Base-by-base conservation (phyloP, 2,329 filamentous ascomycete species). In the Helicocarpus griseus region DNA sequence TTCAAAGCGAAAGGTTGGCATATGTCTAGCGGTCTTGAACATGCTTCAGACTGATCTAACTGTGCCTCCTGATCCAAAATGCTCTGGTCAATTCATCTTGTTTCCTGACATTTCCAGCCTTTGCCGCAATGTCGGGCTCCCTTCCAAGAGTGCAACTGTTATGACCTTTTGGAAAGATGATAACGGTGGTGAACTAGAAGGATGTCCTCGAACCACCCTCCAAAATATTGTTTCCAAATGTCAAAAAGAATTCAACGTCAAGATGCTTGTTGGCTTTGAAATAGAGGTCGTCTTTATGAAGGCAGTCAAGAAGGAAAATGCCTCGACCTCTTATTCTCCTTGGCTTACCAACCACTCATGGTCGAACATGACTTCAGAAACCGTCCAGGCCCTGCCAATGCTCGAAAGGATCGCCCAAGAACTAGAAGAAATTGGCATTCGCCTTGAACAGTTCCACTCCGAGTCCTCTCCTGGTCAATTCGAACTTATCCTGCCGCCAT, bases 391-490 rank as follows among this genome's bases (percentile, higher is more conserved):
- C 29, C 66, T 79, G 0, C 72, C 77, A 1, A 74, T 87, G 14
- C 69, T 89, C 2, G 80, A 83, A 36, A 80, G 86, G 46, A 85
- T 90, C 21, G 75, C 82, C 4, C 72, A 77, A 1, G 70, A 72
- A 2, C 76, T 94, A 1, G 75, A 76, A 1, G 67, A 71, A 0
- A 78, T 82, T 11, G 83, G 78, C 28, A 85, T 93, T 48, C 68
- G 79, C 26, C 70, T 89, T 7, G 80, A 89, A 55, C 81, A 87
- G 66, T 78, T 89, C 60, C 88, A 94, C 58, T 74, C 87, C 0
- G 87, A 93, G 65, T 81, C 79, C 39, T 81, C 83, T 0, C 75
- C 78, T 0, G 86, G 86, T 1, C 87, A 93, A 63, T 93, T 86
- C 65, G 87, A 91, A 65, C 79, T 94, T 51, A 73, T 89, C 1